These are phyloP conservation scores for Chionographis japonica DNA, from an alignment of 106 monocot genomes.

Conservation along the genomic window DNA sequence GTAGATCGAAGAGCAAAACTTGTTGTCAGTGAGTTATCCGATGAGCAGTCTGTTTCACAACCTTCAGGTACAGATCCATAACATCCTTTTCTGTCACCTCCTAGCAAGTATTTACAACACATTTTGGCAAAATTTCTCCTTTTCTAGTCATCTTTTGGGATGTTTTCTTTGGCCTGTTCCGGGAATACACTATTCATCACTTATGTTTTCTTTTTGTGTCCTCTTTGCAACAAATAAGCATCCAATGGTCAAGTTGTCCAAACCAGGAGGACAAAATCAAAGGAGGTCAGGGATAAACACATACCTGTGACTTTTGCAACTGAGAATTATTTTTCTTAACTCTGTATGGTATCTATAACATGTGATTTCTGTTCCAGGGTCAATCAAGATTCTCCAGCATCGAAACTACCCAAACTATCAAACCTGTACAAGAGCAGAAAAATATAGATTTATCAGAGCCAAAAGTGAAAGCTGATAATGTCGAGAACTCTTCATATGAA, in stretches of 20 bases:
- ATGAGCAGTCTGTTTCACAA: slow-evolving; percentile 63
- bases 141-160: not conserved
- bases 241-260: slow-evolving; percentile 50
- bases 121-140: not conserved
- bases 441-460: slow-evolving; percentile 15
- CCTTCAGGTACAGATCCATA: slow-evolving; percentile 52
- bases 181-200: not conserved
- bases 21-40: slow-evolving; percentile 72
- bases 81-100: not conserved
- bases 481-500: slow-evolving; percentile 18
- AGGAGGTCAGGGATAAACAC: slow-evolving; percentile 38
- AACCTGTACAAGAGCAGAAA: slow-evolving; percentile 23
- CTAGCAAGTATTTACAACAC: too few relatives aligned
- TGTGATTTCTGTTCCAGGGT: slow-evolving; percentile 28
- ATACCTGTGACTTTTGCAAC: too few relatives aligned
- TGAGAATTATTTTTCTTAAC: too few relatives aligned
- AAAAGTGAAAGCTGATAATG: slow-evolving; percentile 25
- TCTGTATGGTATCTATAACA: not conserved
- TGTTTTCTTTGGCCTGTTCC: not conserved
- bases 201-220: slow-evolving; percentile 8
- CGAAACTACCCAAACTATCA: slow-evolving; percentile 13
- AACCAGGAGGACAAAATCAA: slow-evolving; percentile 32
- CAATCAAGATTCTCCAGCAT: slow-evolving; percentile 22
- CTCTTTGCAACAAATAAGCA: slow-evolving; percentile 26
- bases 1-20: slow-evolving; percentile 97